Evolutionary conservation across 1,284 basidiomycete genomes (phyloP).

Genomic region (Ustilago bromivora): DNA sequence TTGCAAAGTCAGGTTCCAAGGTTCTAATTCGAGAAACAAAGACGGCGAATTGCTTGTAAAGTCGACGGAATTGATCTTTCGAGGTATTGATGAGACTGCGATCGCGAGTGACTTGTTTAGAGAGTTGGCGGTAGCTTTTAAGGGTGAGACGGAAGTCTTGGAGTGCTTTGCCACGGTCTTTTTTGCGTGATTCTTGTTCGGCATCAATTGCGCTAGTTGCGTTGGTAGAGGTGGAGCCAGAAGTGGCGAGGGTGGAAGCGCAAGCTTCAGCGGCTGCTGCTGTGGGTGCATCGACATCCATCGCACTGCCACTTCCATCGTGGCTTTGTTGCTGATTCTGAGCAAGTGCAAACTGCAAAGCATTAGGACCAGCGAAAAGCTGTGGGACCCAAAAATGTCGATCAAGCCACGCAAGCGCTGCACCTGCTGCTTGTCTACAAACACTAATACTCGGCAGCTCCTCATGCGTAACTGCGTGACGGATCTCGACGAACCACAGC

Average conservation of each 20-base stretch:
- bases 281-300: constrained; percentile 16
- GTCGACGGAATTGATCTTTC: constrained; percentile 32
- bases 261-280: constrained; percentile 11
- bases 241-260: constrained; percentile 1
- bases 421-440: constrained; percentile 78
- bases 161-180: constrained; percentile 31
- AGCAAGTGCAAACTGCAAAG: background rate
- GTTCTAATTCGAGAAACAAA: constrained; percentile 41
- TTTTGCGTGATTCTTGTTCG: constrained; percentile 18
- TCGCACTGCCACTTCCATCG: background rate
- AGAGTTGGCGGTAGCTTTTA: constrained; percentile 51
- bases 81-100: constrained; percentile 42
- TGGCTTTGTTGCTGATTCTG: background rate
- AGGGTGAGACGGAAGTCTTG: constrained; percentile 34
- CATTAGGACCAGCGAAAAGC: constrained; percentile 29
- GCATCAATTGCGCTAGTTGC: background rate
- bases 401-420: constrained; percentile 63
- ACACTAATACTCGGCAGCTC: constrained; percentile 87
- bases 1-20: constrained; percentile 29
- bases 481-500: constrained; percentile 88
- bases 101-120: constrained; percentile 54
- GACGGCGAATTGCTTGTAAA: constrained; percentile 37
- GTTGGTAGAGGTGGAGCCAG: background rate
- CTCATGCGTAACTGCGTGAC: constrained; percentile 95
- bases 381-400: constrained; percentile 58